phyloP scores from a whole-genome alignment of 495 filamentous ascomycete genomes.

The Xylaria grammica region DNA sequence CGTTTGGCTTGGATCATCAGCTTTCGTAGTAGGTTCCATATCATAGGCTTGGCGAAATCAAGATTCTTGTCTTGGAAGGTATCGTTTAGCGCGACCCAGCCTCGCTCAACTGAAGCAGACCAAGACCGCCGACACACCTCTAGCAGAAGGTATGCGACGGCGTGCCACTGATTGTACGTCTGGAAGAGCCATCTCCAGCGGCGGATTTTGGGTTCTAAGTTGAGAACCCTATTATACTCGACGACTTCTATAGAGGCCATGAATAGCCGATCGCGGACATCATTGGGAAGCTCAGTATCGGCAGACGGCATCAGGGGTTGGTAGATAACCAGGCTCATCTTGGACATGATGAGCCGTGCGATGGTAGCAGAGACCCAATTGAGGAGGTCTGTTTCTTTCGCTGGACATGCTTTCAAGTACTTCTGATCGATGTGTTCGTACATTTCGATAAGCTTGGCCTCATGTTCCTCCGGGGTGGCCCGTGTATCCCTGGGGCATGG shows the following conservation, averaged over 20 bases:
- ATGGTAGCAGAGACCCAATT: slow-evolving; percentile 75
- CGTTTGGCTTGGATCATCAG: slow-evolving; percentile 70
- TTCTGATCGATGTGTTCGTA: slow-evolving; percentile 68
- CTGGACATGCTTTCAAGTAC: slow-evolving; percentile 65
- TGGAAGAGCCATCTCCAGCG: slow-evolving; percentile 84
- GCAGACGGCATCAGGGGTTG: slow-evolving; percentile 53
- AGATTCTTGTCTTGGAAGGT: slow-evolving; percentile 60
- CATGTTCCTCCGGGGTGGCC: slow-evolving; percentile 60
- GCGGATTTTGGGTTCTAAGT: slow-evolving; percentile 62
- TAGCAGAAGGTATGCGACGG: slow-evolving; percentile 74
- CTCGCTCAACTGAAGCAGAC: slow-evolving; percentile 71
- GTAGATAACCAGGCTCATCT: slow-evolving; percentile 57
- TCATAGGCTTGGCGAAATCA: slow-evolving; percentile 62
- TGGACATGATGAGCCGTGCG: slow-evolving; percentile 69
- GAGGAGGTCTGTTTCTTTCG: slow-evolving; percentile 62
- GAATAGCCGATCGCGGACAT: slow-evolving; percentile 75
- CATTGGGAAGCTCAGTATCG: slow-evolving; percentile 53
- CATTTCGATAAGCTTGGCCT: slow-evolving; percentile 66
- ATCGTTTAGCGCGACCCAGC: slow-evolving; percentile 74
- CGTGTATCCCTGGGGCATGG: slow-evolving; percentile 33
- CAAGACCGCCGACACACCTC: slow-evolving; percentile 78
- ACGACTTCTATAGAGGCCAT: slow-evolving; percentile 75
- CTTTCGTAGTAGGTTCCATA: slow-evolving; percentile 77
- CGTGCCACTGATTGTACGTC: slow-evolving; percentile 83
- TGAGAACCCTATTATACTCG: slow-evolving; percentile 70